phyloP scores from a whole-genome alignment of 2,329 filamentous ascomycete genomes.

The Aaosphaeria arxii region DNA sequence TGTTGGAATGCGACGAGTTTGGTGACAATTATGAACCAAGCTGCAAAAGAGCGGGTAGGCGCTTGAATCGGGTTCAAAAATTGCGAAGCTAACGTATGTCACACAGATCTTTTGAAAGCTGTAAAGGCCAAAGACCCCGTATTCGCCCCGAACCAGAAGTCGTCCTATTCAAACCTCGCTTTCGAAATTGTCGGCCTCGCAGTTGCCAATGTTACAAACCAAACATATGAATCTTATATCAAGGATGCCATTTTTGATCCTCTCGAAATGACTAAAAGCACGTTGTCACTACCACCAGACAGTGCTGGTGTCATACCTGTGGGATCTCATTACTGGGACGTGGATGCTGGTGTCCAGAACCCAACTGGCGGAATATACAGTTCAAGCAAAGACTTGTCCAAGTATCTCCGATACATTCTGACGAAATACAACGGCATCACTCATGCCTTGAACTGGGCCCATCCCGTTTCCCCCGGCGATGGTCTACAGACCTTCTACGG shows the following conservation, averaged over 20 bases:
- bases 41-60: conserved; percentile 23
- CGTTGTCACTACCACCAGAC: conserved; percentile 26
- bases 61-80: not conserved
- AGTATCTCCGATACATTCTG: conserved; percentile 43
- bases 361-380: conserved; percentile 47
- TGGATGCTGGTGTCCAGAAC: conserved; percentile 41
- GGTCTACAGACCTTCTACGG: conserved; percentile 43
- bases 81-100: not conserved
- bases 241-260: conserved; percentile 38
- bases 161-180: conserved; percentile 42
- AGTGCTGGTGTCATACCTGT: conserved; percentile 39
- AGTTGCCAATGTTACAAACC: conserved; percentile 36
- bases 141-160: conserved; percentile 43
- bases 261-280: conserved; percentile 28
- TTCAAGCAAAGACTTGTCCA: conserved; percentile 40
- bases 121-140: conserved; percentile 31
- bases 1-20: conserved; percentile 35
- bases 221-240: conserved; percentile 39
- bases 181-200: conserved; percentile 42
- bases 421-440: conserved; percentile 42
- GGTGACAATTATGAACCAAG: conserved; percentile 20
- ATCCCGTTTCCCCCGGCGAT: conserved; percentile 37
- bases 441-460: conserved; percentile 43
- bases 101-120: conserved; percentile 28
- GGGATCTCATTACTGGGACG: conserved; percentile 38